These are phyloP conservation scores for Piper longum DNA, from an alignment of 164 flowering plant species.

Conservation along the genomic window DNA sequence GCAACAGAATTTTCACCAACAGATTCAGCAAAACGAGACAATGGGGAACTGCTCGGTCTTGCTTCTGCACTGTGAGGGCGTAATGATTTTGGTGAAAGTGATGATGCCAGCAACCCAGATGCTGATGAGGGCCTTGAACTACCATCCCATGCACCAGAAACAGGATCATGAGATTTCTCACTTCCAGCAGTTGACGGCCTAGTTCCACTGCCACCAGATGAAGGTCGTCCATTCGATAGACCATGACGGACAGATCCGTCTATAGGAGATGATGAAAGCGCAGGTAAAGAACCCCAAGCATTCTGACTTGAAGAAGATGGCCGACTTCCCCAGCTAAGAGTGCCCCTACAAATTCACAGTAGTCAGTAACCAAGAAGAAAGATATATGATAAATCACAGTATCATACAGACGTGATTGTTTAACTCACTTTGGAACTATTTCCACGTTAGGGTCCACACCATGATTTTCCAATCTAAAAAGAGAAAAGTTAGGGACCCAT, in stretches of 20 bases:
- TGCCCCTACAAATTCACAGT: constrained; percentile 44
- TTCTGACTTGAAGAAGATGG: constrained; percentile 56
- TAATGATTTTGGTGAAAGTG: constrained; percentile 39
- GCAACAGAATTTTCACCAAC: constrained; percentile 45
- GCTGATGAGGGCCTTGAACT: constrained; percentile 90
- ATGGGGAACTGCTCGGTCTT: constrained; percentile 86
- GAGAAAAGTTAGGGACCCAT: constrained; percentile 8
- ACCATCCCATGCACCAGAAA: constrained; percentile 54
- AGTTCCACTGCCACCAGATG: constrained; percentile 86
- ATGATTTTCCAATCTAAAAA: constrained; percentile 84
- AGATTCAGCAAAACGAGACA: constrained; percentile 88
- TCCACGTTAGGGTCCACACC: constrained; percentile 92
- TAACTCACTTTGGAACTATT: constrained; percentile 96
- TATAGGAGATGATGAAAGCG: constrained; percentile 38
- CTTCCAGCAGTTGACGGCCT: constrained; percentile 93
- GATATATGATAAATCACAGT: background rate
- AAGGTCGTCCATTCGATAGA: constrained; percentile 65
- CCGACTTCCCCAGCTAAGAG: constrained; percentile 83
- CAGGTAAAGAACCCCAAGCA: constrained; percentile 66
- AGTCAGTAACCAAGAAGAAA: background rate
- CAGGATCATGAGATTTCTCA: constrained; percentile 59
- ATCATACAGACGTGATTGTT: background rate
- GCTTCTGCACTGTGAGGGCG: constrained; percentile 97
- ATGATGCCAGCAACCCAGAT: constrained; percentile 60
- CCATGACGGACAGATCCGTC: constrained; percentile 48